A percentile compares a stretch with the other conserved stretches of the same genome.
Evolutionary conservation across 441 rosid genomes (phyloP).

Genomic region (Breynia disticha): DNA sequence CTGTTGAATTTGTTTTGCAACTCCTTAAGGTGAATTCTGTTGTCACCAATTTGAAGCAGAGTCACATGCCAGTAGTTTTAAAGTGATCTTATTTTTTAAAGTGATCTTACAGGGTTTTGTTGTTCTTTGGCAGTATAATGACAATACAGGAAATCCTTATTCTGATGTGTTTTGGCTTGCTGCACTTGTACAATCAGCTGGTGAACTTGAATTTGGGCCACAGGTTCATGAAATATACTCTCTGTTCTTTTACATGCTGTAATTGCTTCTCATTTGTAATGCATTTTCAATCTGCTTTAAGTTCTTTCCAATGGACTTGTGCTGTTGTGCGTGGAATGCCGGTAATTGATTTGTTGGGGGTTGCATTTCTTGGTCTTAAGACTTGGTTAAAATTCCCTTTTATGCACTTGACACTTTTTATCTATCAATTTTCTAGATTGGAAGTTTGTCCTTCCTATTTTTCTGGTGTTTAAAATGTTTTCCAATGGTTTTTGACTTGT

Average conservation of each 20-base stretch:
- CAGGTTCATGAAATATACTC: constrained; percentile 60
- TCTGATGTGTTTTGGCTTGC: constrained; percentile 99
- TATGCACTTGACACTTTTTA: no score
- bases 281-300: background rate
- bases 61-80: background rate
- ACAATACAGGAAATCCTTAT: constrained; percentile 85
- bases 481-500: no score
- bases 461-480: no score
- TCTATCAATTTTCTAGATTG: no score
- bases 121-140: constrained; percentile 64
- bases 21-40: constrained; percentile 67
- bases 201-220: constrained; percentile 87
- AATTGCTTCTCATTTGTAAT: background rate
- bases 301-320: no score
- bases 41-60: background rate
- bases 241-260: background rate
- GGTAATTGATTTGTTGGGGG: no score
- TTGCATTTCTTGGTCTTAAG: no score
- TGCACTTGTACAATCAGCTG: constrained; percentile 80
- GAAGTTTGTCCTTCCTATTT: no score
- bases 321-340: no score
- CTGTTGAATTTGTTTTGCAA: constrained; percentile 93
- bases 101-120: background rate
- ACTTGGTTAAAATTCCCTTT: no score
- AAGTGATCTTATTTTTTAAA: background rate